Evolutionary conservation across 2,329 filamentous ascomycete genomes (phyloP), one percentile per base, ranked within the genome.

Genomic region (Pezicula rhizophila): DNA sequence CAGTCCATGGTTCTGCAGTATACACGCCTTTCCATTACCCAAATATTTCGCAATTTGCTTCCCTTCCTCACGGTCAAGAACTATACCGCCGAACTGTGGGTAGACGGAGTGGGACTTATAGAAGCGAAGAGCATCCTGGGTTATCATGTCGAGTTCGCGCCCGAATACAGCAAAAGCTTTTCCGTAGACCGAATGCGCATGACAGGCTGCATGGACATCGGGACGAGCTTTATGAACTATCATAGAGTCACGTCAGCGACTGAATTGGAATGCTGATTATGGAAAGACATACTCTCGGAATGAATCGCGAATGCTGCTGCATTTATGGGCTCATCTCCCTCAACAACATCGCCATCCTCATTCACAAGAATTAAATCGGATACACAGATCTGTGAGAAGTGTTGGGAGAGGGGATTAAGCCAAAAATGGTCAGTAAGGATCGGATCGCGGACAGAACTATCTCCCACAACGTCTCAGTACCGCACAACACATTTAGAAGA

Each of bases 311-410:
- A 75, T 1, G 70, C 72, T 1, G 71, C 71, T 5, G 70, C 67
- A 49, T 74, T 74, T 52, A 74, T 66, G n/a, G 52, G 62, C 58
- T 67, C 69, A 1, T 81, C 82, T 3, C 82, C 82, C n/a, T 77
- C 79, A 18, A 87, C 76, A 26, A 86, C 74, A 17, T 77, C 66
- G 2, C 83, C 82, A 0, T 73, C 61, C 50, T 82, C 73, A 56
- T 83, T 72, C 2, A 87, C 82, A 14, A 77, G 76, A 46, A 87
- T 84, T 11, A 87, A 70, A 53, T 87, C 81, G 0, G 78, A 82
- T 0, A 75, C 73, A 42, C 76, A 80, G 46, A 86, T 79, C 47
- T 80, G 68, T 5, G 76, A 77, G 66, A 84, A 85, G 2, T 78
- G 73, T 2, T 79, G 72, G 10, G 53, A 12, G 28, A 50, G 45